Conservation (phyloP, 495 filamentous ascomycete genomes). For the Cenococcum geophilum region DNA sequence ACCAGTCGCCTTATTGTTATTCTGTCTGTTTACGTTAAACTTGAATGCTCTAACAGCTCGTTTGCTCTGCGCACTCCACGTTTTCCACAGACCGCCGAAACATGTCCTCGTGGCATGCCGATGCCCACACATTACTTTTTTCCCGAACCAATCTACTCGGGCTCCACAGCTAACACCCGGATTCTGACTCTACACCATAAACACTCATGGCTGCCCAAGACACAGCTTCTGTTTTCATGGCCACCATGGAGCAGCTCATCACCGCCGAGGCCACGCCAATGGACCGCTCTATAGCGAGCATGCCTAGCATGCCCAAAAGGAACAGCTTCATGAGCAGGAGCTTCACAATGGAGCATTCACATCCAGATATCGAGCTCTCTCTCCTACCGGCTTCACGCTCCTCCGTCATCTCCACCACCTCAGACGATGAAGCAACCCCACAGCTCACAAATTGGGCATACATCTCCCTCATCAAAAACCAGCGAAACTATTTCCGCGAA, state of each 20-base stretch:
- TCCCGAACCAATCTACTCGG: not conserved
- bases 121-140: not conserved
- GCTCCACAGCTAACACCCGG: not conserved
- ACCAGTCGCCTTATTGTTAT: not conserved
- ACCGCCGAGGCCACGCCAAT: too few relatives aligned
- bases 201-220: too few relatives aligned
- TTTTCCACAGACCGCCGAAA: not conserved
- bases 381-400: not conserved
- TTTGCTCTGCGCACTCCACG: not conserved
- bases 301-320: conserved; percentile 14
- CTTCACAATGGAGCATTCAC: conserved; percentile 15
- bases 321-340: conserved; percentile 22
- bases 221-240: too few relatives aligned
- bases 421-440: not conserved
- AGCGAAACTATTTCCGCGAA: conserved; percentile 17
- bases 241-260: too few relatives aligned
- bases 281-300: too few relatives aligned
- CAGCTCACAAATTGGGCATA: conserved; percentile 28
- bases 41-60: not conserved
- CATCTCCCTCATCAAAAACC: conserved; percentile 24
- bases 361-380: not conserved
- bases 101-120: not conserved
- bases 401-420: conserved; percentile 6
- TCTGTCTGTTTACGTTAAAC: not conserved
- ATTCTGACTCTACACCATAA: not conserved